Percentiles rank a stretch among this genome's conserved stretches.
Conservation (phyloP, 306 rosid species). For the Prinsepia uniflora region DNA sequence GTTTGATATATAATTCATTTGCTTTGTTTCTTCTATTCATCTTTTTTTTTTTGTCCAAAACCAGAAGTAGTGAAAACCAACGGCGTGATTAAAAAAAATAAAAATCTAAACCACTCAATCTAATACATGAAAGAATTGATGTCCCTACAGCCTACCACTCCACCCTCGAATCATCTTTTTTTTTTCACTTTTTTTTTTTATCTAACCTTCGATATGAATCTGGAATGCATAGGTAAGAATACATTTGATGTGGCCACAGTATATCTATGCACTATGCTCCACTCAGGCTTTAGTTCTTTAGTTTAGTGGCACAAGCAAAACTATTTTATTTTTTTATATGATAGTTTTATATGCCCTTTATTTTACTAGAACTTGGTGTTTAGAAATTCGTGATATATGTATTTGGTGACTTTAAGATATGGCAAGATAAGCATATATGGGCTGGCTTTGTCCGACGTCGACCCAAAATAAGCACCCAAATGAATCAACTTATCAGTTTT, state of each 20-base stretch:
- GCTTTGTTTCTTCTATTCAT: not conserved
- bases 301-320: too few species aligned
- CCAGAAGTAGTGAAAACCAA: slow-evolving; percentile 24
- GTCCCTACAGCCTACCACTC: not conserved
- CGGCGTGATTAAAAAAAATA: not conserved
- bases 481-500: not conserved
- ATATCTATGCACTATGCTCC: too few species aligned
- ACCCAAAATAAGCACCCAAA: not conserved
- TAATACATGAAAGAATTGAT: slow-evolving; percentile 11
- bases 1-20: not conserved
- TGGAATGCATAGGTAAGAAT: too few species aligned
- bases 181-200: too few species aligned
- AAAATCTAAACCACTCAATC: not conserved
- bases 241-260: too few species aligned
- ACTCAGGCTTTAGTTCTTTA: too few species aligned
- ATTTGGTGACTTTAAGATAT: not conserved
- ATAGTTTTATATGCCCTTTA: too few species aligned
- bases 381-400: not conserved
- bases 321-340: too few species aligned
- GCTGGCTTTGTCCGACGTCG: not conserved
- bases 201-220: too few species aligned
- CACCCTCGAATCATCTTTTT: too few species aligned
- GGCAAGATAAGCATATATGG: not conserved
- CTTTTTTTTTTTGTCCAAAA: slow-evolving; percentile 3
- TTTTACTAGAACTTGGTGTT: not conserved